Conservation (phyloP, 2,329 filamentous ascomycete species). For the Macroventuria anomochaeta region DNA sequence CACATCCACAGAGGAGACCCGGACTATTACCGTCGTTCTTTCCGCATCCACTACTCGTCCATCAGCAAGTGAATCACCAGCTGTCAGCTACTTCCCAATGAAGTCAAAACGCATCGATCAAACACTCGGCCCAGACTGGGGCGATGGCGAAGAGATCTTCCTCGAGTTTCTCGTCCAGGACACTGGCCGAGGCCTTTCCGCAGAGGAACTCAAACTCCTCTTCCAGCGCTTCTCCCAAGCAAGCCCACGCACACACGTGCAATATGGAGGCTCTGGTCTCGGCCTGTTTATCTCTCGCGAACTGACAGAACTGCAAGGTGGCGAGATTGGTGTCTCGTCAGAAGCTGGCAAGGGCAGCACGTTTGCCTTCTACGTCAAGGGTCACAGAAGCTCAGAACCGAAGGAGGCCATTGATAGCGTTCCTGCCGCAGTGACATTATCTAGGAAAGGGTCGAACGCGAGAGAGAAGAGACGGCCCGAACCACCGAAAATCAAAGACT, state of each 20-base stretch:
- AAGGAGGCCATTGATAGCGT: slow-evolving; percentile 38
- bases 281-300: slow-evolving; percentile 80
- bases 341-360: slow-evolving; percentile 72
- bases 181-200: slow-evolving; percentile 75
- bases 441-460: slow-evolving; percentile 40
- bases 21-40: slow-evolving; percentile 70
- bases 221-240: slow-evolving; percentile 83
- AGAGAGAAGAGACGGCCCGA: slow-evolving; percentile 31
- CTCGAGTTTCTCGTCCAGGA: slow-evolving; percentile 78
- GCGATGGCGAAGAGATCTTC: slow-evolving; percentile 68
- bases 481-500: slow-evolving; percentile 44
- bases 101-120: slow-evolving; percentile 57
- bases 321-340: slow-evolving; percentile 77
- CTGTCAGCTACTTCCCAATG: slow-evolving; percentile 68
- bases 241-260: slow-evolving; percentile 75
- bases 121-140: slow-evolving; percentile 69
- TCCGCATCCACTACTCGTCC: slow-evolving; percentile 66
- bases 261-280: slow-evolving; percentile 80
- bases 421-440: slow-evolving; percentile 28
- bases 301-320: slow-evolving; percentile 80
- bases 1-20: slow-evolving; percentile 67
- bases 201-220: slow-evolving; percentile 73
- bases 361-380: slow-evolving; percentile 78
- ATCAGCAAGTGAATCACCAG: slow-evolving; percentile 49
- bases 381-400: slow-evolving; percentile 61